Evolutionary conservation across 495 filamentous ascomycete species (phyloP).

Genomic region (Penicillium cosmopolitanum): DNA sequence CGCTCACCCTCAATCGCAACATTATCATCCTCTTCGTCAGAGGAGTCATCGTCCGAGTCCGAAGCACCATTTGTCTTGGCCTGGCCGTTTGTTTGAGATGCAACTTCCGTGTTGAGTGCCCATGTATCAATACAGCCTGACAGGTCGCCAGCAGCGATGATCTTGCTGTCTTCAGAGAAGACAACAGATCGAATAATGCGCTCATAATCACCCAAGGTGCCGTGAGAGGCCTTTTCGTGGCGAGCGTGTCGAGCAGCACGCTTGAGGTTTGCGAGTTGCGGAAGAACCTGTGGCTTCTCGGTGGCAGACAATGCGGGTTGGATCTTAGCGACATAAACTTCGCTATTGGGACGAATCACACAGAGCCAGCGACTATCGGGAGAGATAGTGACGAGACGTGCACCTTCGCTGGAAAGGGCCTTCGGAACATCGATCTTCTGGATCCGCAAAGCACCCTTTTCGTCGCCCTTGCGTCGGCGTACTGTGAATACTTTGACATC

Average conservation of each 20-base stretch:
- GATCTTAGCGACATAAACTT: constrained; percentile 51
- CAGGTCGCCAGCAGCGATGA: constrained; percentile 78
- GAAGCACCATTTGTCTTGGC: constrained; percentile 30
- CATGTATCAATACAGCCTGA: constrained; percentile 88
- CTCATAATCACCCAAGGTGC: constrained; percentile 77
- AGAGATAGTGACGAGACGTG: constrained; percentile 61
- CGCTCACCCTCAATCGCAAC: constrained; percentile 49
- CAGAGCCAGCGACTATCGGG: constrained; percentile 60
- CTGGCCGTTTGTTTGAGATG: constrained; percentile 33
- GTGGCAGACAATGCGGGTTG: constrained; percentile 36
- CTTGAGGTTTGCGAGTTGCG: constrained; percentile 55
- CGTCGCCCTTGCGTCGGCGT: constrained; percentile 46
- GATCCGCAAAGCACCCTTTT: constrained; percentile 61
- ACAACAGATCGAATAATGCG: constrained; percentile 71
- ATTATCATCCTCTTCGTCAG: constrained; percentile 52
- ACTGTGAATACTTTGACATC: constrained; percentile 77
- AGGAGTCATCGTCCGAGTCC: constrained; percentile 56
- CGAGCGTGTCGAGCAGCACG: constrained; percentile 60
- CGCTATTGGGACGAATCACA: constrained; percentile 53
- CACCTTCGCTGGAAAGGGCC: constrained; percentile 58
- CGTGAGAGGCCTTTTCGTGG: constrained; percentile 58
- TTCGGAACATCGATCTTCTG: constrained; percentile 66
- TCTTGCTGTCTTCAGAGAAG: constrained; percentile 80
- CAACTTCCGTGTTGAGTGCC: constrained; percentile 63
- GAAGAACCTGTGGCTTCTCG: constrained; percentile 48